A percentile compares a stretch with the other conserved stretches of the same genome.
These are phyloP conservation scores for Paraconiothyrium sp. DNA, from an alignment of 2,329 filamentous ascomycete genomes.

Conservation along the genomic window DNA sequence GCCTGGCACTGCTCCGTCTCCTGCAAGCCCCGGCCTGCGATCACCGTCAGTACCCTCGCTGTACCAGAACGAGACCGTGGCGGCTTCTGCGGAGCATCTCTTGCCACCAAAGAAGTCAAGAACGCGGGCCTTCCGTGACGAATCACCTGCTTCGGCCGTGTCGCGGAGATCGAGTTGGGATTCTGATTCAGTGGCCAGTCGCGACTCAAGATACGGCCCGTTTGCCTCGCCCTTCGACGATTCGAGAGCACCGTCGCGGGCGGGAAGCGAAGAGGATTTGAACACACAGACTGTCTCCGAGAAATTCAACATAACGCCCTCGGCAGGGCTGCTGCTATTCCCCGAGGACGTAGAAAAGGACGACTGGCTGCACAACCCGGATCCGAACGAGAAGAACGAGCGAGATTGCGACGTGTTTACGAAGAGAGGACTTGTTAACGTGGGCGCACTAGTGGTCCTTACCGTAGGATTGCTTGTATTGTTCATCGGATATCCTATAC, in stretches of 20 bases:
- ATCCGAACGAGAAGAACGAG: conserved; percentile 69
- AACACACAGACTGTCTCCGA: conserved; percentile 78
- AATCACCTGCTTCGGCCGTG: conserved; percentile 63
- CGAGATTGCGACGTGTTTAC: conserved; percentile 73
- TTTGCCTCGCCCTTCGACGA: conserved; percentile 68
- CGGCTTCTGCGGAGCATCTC: conserved; percentile 61
- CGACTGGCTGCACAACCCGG: conserved; percentile 76
- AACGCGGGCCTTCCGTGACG: conserved; percentile 62
- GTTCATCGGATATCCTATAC: conserved; percentile 74
- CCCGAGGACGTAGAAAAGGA: conserved; percentile 79
- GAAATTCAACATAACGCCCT: conserved; percentile 77
- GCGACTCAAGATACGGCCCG: conserved; percentile 60
- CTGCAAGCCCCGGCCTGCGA: conserved; percentile 31
- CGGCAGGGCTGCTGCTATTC: conserved; percentile 71
- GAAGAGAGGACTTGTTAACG: conserved; percentile 69
- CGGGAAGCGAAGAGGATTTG: conserved; percentile 71
- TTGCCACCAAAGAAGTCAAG: conserved; percentile 60
- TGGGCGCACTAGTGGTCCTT: conserved; percentile 70
- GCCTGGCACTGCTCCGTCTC: conserved; percentile 46
- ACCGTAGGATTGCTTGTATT: conserved; percentile 69
- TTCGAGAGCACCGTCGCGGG: conserved; percentile 65
- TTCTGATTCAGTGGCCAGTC: conserved; percentile 64
- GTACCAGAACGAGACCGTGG: conserved; percentile 46
- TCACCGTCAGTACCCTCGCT: conserved; percentile 39
- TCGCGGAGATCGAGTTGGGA: conserved; percentile 73